These are phyloP conservation scores for Coprinopsis sp. DNA, from an alignment of 768 basidiomycete genomes.

Conservation along the genomic window DNA sequence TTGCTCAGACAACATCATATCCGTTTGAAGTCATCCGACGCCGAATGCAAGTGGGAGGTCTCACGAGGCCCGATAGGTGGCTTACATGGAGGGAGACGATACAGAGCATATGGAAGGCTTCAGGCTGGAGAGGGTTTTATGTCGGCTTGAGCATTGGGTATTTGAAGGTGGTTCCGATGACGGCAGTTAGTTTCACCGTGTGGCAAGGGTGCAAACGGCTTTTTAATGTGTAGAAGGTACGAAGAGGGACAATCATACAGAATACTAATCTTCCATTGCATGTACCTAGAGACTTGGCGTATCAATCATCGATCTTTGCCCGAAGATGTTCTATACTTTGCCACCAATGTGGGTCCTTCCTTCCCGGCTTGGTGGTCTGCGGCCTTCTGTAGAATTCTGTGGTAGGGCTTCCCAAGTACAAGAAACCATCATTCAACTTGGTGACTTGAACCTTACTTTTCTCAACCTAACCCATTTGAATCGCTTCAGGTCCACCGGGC, in stretches of 20 bases:
- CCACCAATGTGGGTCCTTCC: too few species aligned
- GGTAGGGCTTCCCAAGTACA: too few species aligned
- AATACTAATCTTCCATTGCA: background rate
- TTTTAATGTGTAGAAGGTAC: slow-evolving; percentile 32
- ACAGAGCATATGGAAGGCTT: slow-evolving; percentile 53
- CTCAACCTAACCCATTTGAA: background rate
- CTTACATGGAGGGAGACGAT: slow-evolving; percentile 78
- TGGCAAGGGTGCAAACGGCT: slow-evolving; percentile 79
- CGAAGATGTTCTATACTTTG: too few species aligned
- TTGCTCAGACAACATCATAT: slow-evolving; percentile 88
- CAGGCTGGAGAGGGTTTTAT: slow-evolving; percentile 88
- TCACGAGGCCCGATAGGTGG: slow-evolving; percentile 72
- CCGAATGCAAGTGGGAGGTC: slow-evolving; percentile 93
- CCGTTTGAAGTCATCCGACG: slow-evolving; percentile 91
- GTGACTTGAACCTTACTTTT: too few species aligned
- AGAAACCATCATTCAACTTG: too few species aligned
- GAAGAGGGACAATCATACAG: background rate
- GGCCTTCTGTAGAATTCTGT: too few species aligned
- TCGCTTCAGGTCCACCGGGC: background rate
- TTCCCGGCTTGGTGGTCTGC: too few species aligned
- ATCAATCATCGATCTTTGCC: too few species aligned
- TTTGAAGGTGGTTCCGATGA: slow-evolving; percentile 95
- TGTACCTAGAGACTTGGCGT: background rate
- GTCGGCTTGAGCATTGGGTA: slow-evolving; percentile 90
- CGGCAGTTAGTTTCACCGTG: slow-evolving; percentile 84